Base-by-base conservation (phyloP, 495 filamentous ascomycete species). In the Penicillium lividum region DNA sequence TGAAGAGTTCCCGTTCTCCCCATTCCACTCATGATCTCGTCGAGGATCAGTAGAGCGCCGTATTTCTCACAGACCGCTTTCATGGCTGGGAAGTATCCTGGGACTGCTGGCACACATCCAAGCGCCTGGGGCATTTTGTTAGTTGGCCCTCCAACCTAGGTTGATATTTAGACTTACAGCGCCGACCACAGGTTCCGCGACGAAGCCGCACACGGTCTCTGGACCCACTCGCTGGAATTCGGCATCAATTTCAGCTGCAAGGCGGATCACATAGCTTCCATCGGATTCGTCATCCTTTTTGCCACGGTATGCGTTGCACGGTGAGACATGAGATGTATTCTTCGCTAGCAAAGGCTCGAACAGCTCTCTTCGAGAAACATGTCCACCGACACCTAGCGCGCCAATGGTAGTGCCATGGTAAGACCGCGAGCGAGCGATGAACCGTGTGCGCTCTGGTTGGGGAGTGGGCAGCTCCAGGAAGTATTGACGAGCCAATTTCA, bases 1-100 rank as follows among this genome's bases (percentile, higher is more conserved):
- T 88, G 85, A 5, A 89, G 65, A 4, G 84, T 88, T 0, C 88
- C 88, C 15, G 78, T 82, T 7, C 86, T 79, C 1, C 88, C 89
- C 82, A 89, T 90, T 0, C 88, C 90, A 63, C 87, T 84, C 89
- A 93, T 92, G 34, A 91, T 82, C 58, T 93, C 90, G 56, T 93
- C 90, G 6, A 89, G 71, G 47, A 92, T 86, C 29, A 90, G 74
- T 3, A 92, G 78, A 0, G 83, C 85, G 30, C 86, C 88, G 62
- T 90, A 76, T 56, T 81, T 81, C 30, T 83, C 71, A 65, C 88
- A 91, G 4, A 93, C 64, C 5, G 70, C 67, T 65, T 80, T 80
- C 73, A 91, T 82, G 36, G 83, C 84, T 38, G 72, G 69, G 54
- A 90, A 80, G 58, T 91, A 93, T 0, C 86, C 87, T 0, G 76